Percentiles rank a stretch among this genome's conserved stretches.
Evolutionary conservation across 2,329 filamentous ascomycete species (phyloP).

Genomic region (Verticillium albo-atrum): DNA sequence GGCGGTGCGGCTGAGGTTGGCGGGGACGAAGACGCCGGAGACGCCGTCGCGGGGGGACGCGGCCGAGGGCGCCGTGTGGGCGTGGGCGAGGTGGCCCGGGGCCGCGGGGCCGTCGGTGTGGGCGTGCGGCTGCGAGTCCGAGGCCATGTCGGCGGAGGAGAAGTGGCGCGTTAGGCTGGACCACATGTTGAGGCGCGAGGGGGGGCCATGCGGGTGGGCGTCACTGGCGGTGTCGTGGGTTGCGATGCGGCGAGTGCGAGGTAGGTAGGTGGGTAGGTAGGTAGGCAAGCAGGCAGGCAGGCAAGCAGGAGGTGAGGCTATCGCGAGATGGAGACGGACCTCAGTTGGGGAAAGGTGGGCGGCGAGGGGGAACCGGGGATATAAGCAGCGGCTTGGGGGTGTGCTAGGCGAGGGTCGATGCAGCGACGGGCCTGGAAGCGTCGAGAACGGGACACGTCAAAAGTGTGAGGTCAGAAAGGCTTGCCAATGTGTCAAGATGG

Average conservation of each 20-base stretch:
- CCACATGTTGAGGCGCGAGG: constrained; percentile 29
- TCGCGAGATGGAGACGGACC: neutral
- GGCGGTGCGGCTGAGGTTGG: constrained; percentile 51
- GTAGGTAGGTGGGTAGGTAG: too few species aligned
- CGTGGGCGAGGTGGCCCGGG: constrained; percentile 17
- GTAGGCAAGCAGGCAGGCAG: too few species aligned
- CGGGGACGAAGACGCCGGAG: constrained; percentile 56
- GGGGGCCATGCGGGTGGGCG: neutral
- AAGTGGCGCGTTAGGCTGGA: constrained; percentile 67
- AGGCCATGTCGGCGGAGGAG: constrained; percentile 40
- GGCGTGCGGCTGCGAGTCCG: constrained; percentile 43
- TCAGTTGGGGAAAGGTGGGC: constrained; percentile 1
- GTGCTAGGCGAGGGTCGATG: neutral
- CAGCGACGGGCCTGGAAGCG: neutral
- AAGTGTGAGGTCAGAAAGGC: neutral
- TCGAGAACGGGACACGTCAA: neutral
- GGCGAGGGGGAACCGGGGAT: constrained; percentile 2
- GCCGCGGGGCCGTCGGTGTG: constrained; percentile 25
- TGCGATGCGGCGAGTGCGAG: neutral
- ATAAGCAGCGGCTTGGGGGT: neutral
- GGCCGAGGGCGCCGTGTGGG: constrained; percentile 14
- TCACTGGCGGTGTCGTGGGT: neutral
- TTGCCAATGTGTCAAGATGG: neutral
- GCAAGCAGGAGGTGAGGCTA: neutral
- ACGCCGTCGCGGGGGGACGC: constrained; percentile 36